A percentile compares a stretch with the other conserved stretches of the same genome.
Conservation (phyloP, 2,329 filamentous ascomycete species). For the Arthrinium phaeospermum region DNA sequence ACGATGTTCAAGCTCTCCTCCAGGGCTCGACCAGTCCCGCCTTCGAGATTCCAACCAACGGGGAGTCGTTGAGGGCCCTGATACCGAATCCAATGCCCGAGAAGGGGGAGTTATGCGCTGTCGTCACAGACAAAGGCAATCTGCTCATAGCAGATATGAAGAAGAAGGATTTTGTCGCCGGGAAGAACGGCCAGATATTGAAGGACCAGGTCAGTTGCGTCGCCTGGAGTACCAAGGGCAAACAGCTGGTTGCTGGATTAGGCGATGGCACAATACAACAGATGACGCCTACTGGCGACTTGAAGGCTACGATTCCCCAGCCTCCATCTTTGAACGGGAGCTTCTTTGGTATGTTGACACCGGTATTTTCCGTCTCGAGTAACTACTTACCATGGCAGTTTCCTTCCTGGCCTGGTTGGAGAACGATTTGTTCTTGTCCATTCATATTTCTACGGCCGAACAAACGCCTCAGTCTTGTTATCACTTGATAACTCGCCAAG, state of each 20-base stretch:
- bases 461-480: slow-evolving; percentile 71
- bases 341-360: slow-evolving; percentile 65
- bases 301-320: slow-evolving; percentile 79
- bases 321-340: slow-evolving; percentile 69
- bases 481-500: slow-evolving; percentile 76
- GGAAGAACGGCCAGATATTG: slow-evolving; percentile 65
- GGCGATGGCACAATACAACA: slow-evolving; percentile 81
- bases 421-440: slow-evolving; percentile 81
- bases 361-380: background rate
- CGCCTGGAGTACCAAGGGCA: slow-evolving; percentile 92
- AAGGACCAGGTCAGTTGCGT: slow-evolving; percentile 80
- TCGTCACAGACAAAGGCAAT: slow-evolving; percentile 81
- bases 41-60: slow-evolving; percentile 79
- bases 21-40: slow-evolving; percentile 70
- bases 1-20: slow-evolving; percentile 73
- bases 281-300: slow-evolving; percentile 80
- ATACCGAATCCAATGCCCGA: slow-evolving; percentile 80
- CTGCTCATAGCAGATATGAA: slow-evolving; percentile 84
- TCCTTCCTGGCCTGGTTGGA: slow-evolving; percentile 88
- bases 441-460: slow-evolving; percentile 72
- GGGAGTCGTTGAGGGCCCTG: slow-evolving; percentile 74
- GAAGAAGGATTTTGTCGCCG: slow-evolving; percentile 62
- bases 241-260: slow-evolving; percentile 87
- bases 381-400: slow-evolving; percentile 51
- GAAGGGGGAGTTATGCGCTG: slow-evolving; percentile 75